Base-by-base conservation (phyloP, 164 flowering plant species). In the Hamamelis virginiana region DNA sequence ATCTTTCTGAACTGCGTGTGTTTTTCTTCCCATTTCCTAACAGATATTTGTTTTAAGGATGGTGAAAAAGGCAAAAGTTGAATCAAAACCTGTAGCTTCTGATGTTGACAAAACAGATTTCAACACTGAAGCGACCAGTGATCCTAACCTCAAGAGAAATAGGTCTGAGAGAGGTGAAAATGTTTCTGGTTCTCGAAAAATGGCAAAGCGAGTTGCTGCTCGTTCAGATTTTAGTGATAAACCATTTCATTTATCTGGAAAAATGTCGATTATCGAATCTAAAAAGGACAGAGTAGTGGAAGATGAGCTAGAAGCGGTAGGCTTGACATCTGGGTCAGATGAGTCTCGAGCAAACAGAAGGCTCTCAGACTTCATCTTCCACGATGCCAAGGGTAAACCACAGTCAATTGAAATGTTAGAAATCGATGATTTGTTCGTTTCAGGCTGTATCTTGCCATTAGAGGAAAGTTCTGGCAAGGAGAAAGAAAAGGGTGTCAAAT, bases 181-280 rank as follows among this genome's bases (percentile, higher is more conserved):
- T 9, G 51, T 47, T 9, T 47, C 56, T 46, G 68, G 51, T 26
- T 62, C 75, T 65, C 75, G 85, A 1, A 91, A 81, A 79, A 78
- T 69, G 85, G 95, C 95, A 26, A 91, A 78, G 76, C 82, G 96
- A 68, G 88, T 91, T 58, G 94, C 97, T 70, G 90, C 97, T 0
- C 84, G 91, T 71, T 65, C 75, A 15, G 68, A 86, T 78, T 90
- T 90, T 64, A 90, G 89, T 78, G 89, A 89, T 69, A 90, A 81
- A 56, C 59, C 90, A 11, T 19, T 85, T 50, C 80, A 72, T 8
- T 3, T 86, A 18, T 74, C 80, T 23, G 85, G 80, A 8, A 83
- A 87, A 27, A 74, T 80, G 1, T 65, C 46, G 22, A 43, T 77
- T 1, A 22, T 86, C 52, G 94, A 87, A 66, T 74, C 70, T 9